Evolutionary conservation across 805 yeast species (phyloP).

Genomic region (Zygosaccharomyces gambellarensis): DNA sequence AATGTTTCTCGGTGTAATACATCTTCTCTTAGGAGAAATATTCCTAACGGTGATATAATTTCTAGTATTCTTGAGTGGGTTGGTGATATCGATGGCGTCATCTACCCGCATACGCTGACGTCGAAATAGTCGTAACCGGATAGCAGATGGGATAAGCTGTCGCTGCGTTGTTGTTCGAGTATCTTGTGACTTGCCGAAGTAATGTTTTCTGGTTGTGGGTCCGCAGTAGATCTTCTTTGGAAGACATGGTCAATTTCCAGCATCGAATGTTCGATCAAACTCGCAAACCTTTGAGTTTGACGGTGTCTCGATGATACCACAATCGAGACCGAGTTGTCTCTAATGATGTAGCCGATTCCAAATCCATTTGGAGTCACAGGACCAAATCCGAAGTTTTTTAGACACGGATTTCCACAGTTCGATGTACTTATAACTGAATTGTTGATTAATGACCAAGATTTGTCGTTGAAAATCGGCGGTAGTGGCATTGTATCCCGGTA

Average conservation of each 20-base stretch:
- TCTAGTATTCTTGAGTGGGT: too few species aligned
- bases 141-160: conserved; percentile 41
- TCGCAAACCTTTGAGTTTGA: conserved; percentile 71
- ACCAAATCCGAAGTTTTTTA: conserved; percentile 84
- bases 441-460: conserved; percentile 83
- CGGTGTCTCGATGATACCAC: conserved; percentile 85
- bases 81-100: too few species aligned
- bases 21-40: too few species aligned
- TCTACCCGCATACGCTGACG: conserved; percentile 29
- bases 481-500: conserved; percentile 36
- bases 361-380: conserved; percentile 88
- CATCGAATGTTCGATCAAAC: conserved; percentile 62
- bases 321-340: conserved; percentile 69
- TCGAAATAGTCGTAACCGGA: conserved; percentile 91
- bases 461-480: conserved; percentile 76
- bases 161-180: conserved; percentile 26
- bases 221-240: conserved; percentile 29
- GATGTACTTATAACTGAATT: conserved; percentile 77
- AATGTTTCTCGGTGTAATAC: too few species aligned
- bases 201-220: background rate
- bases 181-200: background rate
- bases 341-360: conserved; percentile 89
- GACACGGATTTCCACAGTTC: conserved; percentile 89
- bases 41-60: too few species aligned
- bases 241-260: conserved; percentile 52